Percentiles rank a stretch among this genome's conserved stretches.
phyloP scores from a whole-genome alignment of 2,329 filamentous ascomycete species.

The Aspergillus sp. region DNA sequence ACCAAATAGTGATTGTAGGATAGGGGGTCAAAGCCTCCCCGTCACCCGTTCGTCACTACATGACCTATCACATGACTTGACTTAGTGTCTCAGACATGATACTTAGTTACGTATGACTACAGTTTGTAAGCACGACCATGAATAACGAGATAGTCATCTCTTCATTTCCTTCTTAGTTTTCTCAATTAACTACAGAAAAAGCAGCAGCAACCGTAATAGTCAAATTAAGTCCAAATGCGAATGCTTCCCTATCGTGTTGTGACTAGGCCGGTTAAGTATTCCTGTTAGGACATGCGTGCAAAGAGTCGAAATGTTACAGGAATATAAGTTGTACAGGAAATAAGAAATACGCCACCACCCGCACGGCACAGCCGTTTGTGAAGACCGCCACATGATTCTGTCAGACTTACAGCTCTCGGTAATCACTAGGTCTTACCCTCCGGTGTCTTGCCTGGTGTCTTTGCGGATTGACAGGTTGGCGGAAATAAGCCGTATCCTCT shows the following conservation, averaged over 20 bases:
- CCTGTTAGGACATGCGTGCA: neutral
- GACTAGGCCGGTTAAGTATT: neutral
- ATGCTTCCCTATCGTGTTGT: neutral
- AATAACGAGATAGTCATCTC: too few species aligned
- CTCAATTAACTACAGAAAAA: neutral
- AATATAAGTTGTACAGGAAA: neutral
- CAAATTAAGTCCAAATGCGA: neutral
- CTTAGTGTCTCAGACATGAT: too few species aligned
- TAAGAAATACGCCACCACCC: neutral
- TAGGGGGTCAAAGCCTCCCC: too few species aligned
- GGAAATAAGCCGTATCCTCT: conserved; percentile 90
- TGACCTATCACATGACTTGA: too few species aligned
- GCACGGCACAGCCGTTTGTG: neutral
- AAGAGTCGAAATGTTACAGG: neutral
- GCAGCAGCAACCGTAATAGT: neutral
- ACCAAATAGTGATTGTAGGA: too few species aligned
- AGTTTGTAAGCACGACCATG: too few species aligned
- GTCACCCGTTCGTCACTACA: too few species aligned
- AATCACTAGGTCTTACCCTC: conserved; percentile 83
- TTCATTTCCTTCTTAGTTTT: neutral
- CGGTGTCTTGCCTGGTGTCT: conserved; percentile 80
- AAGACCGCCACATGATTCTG: neutral
- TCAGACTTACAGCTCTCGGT: conserved; percentile 66
- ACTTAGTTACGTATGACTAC: too few species aligned
- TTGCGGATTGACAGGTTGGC: conserved; percentile 93